Evolutionary conservation across 345 rosid species (phyloP).

Genomic region (Citrus maxima): DNA sequence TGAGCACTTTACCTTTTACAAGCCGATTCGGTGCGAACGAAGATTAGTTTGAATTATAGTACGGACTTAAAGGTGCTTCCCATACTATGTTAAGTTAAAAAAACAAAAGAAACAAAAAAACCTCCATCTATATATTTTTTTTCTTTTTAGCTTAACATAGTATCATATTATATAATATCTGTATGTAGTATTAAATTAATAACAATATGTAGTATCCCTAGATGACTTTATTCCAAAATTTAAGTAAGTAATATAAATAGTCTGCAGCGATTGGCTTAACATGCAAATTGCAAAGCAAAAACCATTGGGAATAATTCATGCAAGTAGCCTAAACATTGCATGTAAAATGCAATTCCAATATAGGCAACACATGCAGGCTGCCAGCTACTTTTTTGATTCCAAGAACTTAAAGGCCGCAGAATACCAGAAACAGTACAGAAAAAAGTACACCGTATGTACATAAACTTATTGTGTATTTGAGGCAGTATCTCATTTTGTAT

Average conservation of each 20-base stretch:
- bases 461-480: background rate
- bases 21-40: accelerated
- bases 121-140: too few relatives aligned
- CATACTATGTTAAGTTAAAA: too few relatives aligned
- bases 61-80: accelerated
- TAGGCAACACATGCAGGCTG: too few relatives aligned
- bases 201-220: too few relatives aligned
- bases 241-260: background rate
- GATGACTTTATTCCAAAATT: too few relatives aligned
- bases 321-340: background rate
- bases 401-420: background rate
- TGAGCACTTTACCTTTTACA: accelerated
- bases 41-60: accelerated
- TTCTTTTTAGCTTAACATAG: too few relatives aligned
- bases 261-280: too few relatives aligned
- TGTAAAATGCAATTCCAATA: background rate
- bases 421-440: background rate
- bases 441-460: background rate
- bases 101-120: too few relatives aligned
- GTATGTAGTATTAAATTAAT: too few relatives aligned
- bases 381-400: background rate
- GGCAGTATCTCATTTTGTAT: background rate
- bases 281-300: background rate
- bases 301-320: background rate
- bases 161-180: too few relatives aligned